Conservation (phyloP, 352 stramenopile genomes). For the Ochromonadaceae sp. region DNA sequence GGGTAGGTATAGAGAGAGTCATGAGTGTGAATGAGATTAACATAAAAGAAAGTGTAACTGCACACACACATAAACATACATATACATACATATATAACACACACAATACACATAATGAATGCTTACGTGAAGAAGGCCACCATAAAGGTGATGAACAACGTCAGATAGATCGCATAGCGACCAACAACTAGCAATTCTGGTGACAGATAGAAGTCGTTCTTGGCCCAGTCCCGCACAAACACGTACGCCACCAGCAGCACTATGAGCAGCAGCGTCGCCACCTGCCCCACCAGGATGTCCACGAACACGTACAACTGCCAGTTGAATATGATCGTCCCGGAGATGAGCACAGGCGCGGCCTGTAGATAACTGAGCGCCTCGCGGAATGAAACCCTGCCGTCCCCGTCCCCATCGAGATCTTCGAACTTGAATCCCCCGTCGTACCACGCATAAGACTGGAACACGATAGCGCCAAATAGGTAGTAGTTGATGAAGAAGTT, state of each 20-base stretch:
- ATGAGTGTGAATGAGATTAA: conserved; percentile 18
- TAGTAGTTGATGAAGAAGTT: conserved; percentile 7
- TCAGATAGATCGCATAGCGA: neutral
- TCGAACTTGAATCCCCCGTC: neutral
- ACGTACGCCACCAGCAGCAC: conserved; percentile 10
- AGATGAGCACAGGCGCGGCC: neutral
- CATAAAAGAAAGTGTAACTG: conserved; percentile 37
- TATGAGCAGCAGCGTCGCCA: conserved; percentile 14
- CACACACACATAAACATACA: no score
- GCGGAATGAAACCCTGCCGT: neutral
- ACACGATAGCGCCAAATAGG: neutral
- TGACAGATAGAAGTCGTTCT: conserved; percentile 17
- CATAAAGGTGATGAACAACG: neutral
- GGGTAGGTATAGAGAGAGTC: no score
- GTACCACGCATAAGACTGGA: neutral
- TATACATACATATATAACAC: no score
- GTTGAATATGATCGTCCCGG: neutral
- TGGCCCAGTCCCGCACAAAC: conserved; percentile 20
- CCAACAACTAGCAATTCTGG: neutral
- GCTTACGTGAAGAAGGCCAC: neutral
- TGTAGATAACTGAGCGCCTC: neutral
- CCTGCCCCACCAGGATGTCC: neutral
- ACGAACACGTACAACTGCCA: conserved; percentile 6
- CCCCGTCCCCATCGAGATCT: neutral
- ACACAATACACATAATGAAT: no score